Evolutionary conservation across 768 basidiomycete genomes (phyloP).

Genomic region (Epithele typhae): DNA sequence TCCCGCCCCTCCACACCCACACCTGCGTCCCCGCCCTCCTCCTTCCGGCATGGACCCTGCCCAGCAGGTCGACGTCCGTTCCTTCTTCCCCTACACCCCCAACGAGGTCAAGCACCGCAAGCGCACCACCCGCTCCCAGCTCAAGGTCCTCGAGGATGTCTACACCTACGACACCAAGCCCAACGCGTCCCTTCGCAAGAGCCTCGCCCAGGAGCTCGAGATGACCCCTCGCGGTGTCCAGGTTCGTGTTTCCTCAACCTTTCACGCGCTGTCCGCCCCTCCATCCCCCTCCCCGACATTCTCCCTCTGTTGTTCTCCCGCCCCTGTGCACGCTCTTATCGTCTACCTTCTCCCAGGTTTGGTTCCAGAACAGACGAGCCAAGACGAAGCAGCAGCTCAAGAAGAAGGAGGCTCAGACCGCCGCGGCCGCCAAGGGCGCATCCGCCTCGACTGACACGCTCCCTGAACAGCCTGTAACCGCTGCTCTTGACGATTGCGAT

Average conservation of each 20-base stretch:
- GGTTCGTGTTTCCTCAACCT: constrained; percentile 41
- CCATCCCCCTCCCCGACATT: neutral
- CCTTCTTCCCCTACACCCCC: constrained; percentile 75
- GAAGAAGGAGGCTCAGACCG: constrained; percentile 34
- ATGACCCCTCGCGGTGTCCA: constrained; percentile 97
- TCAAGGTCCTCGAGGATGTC: constrained; percentile 82
- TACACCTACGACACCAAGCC: constrained; percentile 92
- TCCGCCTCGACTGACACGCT: neutral
- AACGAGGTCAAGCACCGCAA: constrained; percentile 95
- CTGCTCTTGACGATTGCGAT: constrained; percentile 2
- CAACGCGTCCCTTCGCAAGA: constrained; percentile 73
- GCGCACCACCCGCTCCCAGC: constrained; percentile 83
- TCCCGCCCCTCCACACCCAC: constrained; percentile 17
- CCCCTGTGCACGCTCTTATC: constrained; percentile 2
- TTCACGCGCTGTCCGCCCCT: neutral
- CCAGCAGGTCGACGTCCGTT: constrained; percentile 65
- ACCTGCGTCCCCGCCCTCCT: constrained; percentile 45
- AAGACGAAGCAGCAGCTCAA: constrained; percentile 71
- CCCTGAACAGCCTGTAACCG: neutral
- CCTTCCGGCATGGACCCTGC: constrained; percentile 59
- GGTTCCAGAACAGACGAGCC: constrained; percentile 89
- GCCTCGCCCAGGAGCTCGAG: constrained; percentile 74
- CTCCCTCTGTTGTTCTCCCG: neutral
- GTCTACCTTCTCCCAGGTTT: constrained; percentile 49
- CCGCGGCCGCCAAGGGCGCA: neutral